phyloP scores from a whole-genome alignment of 805 yeast genomes.

The Metschnikowia kunwiensis region DNA sequence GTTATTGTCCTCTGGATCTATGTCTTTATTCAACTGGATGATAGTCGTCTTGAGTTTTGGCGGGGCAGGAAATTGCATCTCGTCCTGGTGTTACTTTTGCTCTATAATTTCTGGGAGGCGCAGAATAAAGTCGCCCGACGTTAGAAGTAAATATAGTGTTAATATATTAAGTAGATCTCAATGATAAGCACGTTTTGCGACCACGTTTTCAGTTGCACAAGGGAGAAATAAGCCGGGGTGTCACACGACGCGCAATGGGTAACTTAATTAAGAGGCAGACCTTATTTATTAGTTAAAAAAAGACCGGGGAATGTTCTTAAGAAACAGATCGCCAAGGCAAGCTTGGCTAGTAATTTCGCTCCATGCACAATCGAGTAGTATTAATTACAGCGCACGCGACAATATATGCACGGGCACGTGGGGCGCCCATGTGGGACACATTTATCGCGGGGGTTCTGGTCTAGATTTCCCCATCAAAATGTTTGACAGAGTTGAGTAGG shows the following conservation, averaged over 20 bases:
- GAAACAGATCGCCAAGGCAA: too few species aligned
- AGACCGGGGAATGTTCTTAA: too few species aligned
- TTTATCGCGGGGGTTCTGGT: too few species aligned
- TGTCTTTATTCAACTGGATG: constrained; percentile 42
- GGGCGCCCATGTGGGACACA: constrained; percentile 7
- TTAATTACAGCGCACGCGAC: constrained; percentile 12
- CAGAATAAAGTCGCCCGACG: too few species aligned
- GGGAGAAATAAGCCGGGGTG: too few species aligned
- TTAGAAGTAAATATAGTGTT: too few species aligned
- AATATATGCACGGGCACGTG: constrained; percentile 4
- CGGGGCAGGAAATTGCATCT: constrained; percentile 28
- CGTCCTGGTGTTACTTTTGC: too few species aligned
- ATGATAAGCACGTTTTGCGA: constrained; percentile 5
- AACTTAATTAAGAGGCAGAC: neutral
- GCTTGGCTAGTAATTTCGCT: too few species aligned
- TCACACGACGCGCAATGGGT: constrained; percentile 1
- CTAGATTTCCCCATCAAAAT: too few species aligned
- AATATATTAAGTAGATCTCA: constrained; percentile 3
- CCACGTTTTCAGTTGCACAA: constrained; percentile 7
- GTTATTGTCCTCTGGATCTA: constrained; percentile 40
- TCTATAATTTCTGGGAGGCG: too few species aligned
- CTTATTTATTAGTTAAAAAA: constrained; percentile 6
- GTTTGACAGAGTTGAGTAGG: too few species aligned
- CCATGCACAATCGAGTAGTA: too few species aligned
- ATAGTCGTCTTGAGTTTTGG: constrained; percentile 45